Percentiles rank a stretch among this genome's conserved stretches.
phyloP scores from a whole-genome alignment of 106 monocot genomes.

The Amphibolis antarctica region DNA sequence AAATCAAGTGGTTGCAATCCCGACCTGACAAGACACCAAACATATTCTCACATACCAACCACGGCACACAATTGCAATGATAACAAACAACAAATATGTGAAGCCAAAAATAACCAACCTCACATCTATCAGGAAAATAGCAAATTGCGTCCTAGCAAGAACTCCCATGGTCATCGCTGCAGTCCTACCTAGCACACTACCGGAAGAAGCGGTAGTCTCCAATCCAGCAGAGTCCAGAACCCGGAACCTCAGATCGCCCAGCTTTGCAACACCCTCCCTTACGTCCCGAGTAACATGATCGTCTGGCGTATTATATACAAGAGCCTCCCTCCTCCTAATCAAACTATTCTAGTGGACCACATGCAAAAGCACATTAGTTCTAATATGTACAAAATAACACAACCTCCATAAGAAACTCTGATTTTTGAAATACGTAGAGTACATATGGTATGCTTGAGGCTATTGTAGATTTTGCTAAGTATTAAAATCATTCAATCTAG shows the following conservation, averaged over 20 bases:
- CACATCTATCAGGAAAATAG: slow-evolving; percentile 92
- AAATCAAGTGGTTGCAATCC: slow-evolving; percentile 87
- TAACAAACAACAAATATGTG: background rate
- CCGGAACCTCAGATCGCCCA: slow-evolving; percentile 81
- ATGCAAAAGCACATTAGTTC: background rate
- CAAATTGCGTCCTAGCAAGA: slow-evolving; percentile 58
- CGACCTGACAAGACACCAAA: slow-evolving; percentile 31
- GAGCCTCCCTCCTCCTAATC: slow-evolving; percentile 84
- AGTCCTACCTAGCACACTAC: slow-evolving; percentile 73
- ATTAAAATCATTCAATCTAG: too few relatives aligned
- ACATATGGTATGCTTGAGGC: too few relatives aligned
- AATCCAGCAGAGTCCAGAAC: slow-evolving; percentile 92
- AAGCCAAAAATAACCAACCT: slow-evolving; percentile 35
- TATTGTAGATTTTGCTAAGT: too few relatives aligned
- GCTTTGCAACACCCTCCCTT: slow-evolving; percentile 83
- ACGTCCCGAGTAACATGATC: slow-evolving; percentile 93
- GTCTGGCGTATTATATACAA: slow-evolving; percentile 90
- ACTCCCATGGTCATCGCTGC: slow-evolving; percentile 69
- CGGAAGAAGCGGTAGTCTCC: slow-evolving; percentile 74
- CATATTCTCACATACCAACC: background rate
- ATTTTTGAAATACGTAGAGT: too few relatives aligned
- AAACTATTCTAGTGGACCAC: slow-evolving; percentile 27
- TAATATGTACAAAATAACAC: too few relatives aligned
- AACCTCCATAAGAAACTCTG: too few relatives aligned
- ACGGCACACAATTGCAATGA: background rate